Evolutionary conservation across 1,139 yeast genomes (phyloP), one percentile per base, ranked within the genome.

Genomic region (Hemisphaericaspora subhashii): DNA sequence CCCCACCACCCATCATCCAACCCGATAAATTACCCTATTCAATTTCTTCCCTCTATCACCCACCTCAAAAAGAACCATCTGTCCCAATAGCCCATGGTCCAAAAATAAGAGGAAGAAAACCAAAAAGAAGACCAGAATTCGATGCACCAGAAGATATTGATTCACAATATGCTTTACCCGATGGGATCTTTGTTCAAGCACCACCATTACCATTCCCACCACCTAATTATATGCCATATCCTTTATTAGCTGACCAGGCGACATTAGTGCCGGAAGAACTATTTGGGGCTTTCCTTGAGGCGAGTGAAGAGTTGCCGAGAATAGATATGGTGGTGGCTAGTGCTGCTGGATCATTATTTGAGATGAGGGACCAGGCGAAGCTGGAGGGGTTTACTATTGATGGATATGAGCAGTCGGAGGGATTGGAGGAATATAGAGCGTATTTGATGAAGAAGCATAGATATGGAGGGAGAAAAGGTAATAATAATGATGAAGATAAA

Each of bases 141-240:
- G 25, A 31, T 5, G 39, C 15, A 15, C 21, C 13, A n/a, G 35
- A 36, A 21, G 31, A 14, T 14, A 13, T 18, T 12, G 33, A 27
- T n/a, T 31, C 37, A 16, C 41, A 24, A 4, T 12, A 13, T 24
- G 4, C 37, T 6, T 11, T 38, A 33, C 33, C 42, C 3, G 22
- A 31, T n/a, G 32, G 29, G 7, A 24, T 40, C 2, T 58, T 52
- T 40, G 50, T 59, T 9, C 52, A 57, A 34, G 57, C 69, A n/a
- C 73, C 76, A 2, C 77, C 77, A 7, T 55, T 72, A 29, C 76
- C 77, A 6, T 71, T 72, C 42, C 77, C 77, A 5, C 77, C 77
- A 0, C 64, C 65, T n/a, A 65, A 68, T 45, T 72, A 60, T 53
- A 72, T 72, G 77, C 73, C 76, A n/a, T 70, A 69, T 44, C 75